These are phyloP conservation scores for Aspergillus calidoustus DNA, from an alignment of 2,329 filamentous ascomycete genomes.

Conservation along the genomic window DNA sequence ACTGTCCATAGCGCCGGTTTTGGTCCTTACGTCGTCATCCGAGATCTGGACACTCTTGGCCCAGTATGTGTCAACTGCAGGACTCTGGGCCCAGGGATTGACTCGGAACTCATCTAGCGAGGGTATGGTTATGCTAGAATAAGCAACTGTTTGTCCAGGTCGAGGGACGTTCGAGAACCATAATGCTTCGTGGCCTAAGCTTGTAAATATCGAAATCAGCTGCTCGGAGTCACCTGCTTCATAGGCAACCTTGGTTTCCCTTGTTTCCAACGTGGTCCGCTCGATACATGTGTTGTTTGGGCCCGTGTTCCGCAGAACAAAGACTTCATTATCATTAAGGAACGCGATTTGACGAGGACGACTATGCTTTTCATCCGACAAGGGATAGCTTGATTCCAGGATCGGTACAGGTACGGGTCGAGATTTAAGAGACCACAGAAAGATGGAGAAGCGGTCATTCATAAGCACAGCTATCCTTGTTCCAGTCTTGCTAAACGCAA, in stretches of 20 bases:
- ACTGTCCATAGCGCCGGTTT: background rate
- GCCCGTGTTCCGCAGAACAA: slow-evolving; percentile 45
- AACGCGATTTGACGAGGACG: slow-evolving; percentile 55
- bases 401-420: slow-evolving; percentile 42
- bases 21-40: slow-evolving; percentile 43
- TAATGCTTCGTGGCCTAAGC: slow-evolving; percentile 39
- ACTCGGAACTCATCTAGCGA: slow-evolving; percentile 25
- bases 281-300: slow-evolving; percentile 37
- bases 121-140: slow-evolving; percentile 34
- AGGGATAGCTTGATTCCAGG: slow-evolving; percentile 44
- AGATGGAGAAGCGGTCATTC: slow-evolving; percentile 67
- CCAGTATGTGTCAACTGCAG: slow-evolving; percentile 44
- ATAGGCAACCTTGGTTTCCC: slow-evolving; percentile 36
- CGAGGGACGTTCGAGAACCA: slow-evolving; percentile 42
- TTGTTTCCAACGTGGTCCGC: slow-evolving; percentile 40
- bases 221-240: slow-evolving; percentile 38
- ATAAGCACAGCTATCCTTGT: slow-evolving; percentile 74
- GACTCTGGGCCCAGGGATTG: slow-evolving; percentile 37
- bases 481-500: slow-evolving; percentile 71
- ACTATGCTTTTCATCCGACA: slow-evolving; percentile 33
- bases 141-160: slow-evolving; percentile 32
- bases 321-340: slow-evolving; percentile 46
- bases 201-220: slow-evolving; percentile 43
- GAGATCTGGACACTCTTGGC: slow-evolving; percentile 41
- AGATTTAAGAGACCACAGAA: slow-evolving; percentile 66